phyloP scores from a whole-genome alignment of 2,329 filamentous ascomycete genomes.

The Arthroderma sp. region DNA sequence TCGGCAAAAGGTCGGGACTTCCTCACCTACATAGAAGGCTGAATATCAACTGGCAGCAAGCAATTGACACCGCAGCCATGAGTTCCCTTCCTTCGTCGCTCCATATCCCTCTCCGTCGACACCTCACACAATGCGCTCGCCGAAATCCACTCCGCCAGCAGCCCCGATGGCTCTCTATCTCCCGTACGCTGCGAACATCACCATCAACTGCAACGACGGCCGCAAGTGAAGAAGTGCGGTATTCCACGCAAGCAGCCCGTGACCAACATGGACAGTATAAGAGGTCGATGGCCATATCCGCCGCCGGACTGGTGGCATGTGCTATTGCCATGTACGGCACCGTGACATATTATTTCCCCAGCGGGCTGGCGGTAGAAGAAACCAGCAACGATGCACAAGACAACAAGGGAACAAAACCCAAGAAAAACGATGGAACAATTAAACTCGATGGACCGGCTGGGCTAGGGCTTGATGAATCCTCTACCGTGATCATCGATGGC shows the following conservation, averaged over 20 bases:
- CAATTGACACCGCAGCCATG: slow-evolving; percentile 1
- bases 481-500: slow-evolving; percentile 42
- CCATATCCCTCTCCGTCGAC: slow-evolving; percentile 12
- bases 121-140: slow-evolving; percentile 12
- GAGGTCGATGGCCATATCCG: slow-evolving; percentile 25
- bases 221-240: slow-evolving; percentile 13
- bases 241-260: slow-evolving; percentile 14
- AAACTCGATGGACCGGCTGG: slow-evolving; percentile 33
- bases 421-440: slow-evolving; percentile 17
- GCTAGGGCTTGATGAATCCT: slow-evolving; percentile 23
- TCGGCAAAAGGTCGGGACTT: background rate
- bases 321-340: slow-evolving; percentile 32
- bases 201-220: slow-evolving; percentile 20
- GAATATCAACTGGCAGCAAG: background rate
- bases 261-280: slow-evolving; percentile 21
- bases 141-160: slow-evolving; percentile 6
- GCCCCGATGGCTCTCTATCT: slow-evolving; percentile 20
- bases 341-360: slow-evolving; percentile 27
- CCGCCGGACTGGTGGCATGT: slow-evolving; percentile 29
- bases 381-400: slow-evolving; percentile 7
- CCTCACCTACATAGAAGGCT: background rate
- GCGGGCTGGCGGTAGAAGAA: slow-evolving; percentile 6
- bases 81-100: slow-evolving; percentile 5
- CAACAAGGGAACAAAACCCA: background rate
- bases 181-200: slow-evolving; percentile 19